phyloP scores from a whole-genome alignment of 2,329 filamentous ascomycete species.

The Macrophomina pseudophaseolina region DNA sequence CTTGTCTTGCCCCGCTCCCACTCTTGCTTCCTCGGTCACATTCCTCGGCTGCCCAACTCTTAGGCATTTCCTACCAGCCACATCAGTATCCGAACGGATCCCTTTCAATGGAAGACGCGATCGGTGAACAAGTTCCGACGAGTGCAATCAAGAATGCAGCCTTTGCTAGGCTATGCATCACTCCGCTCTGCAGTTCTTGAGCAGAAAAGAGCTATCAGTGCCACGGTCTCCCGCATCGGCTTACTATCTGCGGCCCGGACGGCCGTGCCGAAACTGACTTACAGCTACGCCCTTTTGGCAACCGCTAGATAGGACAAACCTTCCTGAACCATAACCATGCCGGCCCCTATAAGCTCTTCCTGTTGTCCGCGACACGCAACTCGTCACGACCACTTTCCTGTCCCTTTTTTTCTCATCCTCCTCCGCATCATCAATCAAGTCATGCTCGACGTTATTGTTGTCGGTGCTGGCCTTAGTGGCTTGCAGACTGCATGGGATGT shows the following conservation, averaged over 20 bases:
- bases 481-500: slow-evolving; percentile 41
- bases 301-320: background rate
- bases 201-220: background rate
- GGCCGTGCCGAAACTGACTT: background rate
- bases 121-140: background rate
- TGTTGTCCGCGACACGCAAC: too few relatives aligned
- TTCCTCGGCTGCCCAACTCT: too few relatives aligned
- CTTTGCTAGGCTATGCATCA: background rate
- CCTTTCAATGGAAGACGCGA: too few relatives aligned
- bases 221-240: background rate
- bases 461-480: slow-evolving; percentile 53
- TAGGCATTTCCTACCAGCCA: too few relatives aligned
- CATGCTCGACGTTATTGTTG: slow-evolving; percentile 37
- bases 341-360: background rate
- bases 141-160: background rate
- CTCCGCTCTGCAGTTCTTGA: background rate
- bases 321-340: background rate
- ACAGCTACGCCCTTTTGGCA: background rate
- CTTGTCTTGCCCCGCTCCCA: background rate
- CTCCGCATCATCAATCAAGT: background rate
- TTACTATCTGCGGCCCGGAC: background rate
- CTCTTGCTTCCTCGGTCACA: background rate
- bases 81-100: too few relatives aligned
- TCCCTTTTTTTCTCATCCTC: background rate
- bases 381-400: too few relatives aligned